Evolutionary conservation across 306 rosid species (phyloP).

Genomic region (Fragaria nilgerrensis): DNA sequence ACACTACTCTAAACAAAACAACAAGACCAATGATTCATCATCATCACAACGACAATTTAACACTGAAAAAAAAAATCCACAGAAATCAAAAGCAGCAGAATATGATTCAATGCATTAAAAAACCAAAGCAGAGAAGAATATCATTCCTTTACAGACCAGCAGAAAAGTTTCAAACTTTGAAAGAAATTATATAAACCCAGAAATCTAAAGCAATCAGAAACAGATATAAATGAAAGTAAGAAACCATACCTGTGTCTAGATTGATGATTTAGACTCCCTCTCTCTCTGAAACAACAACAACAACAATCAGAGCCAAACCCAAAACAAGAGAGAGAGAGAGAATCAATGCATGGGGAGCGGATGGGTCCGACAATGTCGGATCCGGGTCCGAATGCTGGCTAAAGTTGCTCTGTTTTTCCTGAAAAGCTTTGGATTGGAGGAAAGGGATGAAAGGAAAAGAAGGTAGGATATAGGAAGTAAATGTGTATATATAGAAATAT

Average conservation of each 20-base stretch:
- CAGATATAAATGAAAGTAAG: background rate
- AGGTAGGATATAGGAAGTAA: background rate
- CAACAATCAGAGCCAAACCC: slow-evolving; percentile 10
- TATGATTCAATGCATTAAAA: background rate
- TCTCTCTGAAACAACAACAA: slow-evolving; percentile 23
- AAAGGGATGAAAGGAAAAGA: background rate
- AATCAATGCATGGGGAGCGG: background rate
- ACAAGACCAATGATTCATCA: background rate
- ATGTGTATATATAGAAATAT: background rate
- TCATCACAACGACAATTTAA: background rate
- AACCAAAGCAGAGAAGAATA: background rate
- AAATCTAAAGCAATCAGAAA: background rate
- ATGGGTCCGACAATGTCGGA: slow-evolving; percentile 40
- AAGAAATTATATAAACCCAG: slow-evolving; percentile 11
- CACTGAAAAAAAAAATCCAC: background rate
- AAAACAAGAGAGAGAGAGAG: slow-evolving; percentile 18
- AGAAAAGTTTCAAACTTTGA: background rate
- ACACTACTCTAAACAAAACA: background rate
- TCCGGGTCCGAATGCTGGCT: slow-evolving; percentile 31
- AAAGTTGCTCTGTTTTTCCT: slow-evolving; percentile 13
- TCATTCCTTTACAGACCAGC: background rate
- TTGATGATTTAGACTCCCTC: slow-evolving; percentile 12
- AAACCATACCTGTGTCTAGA: background rate
- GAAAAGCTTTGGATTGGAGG: background rate
- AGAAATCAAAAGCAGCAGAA: background rate